These are phyloP conservation scores for Aspergillus hancockii DNA, from an alignment of 495 filamentous ascomycete species.

Conservation along the genomic window DNA sequence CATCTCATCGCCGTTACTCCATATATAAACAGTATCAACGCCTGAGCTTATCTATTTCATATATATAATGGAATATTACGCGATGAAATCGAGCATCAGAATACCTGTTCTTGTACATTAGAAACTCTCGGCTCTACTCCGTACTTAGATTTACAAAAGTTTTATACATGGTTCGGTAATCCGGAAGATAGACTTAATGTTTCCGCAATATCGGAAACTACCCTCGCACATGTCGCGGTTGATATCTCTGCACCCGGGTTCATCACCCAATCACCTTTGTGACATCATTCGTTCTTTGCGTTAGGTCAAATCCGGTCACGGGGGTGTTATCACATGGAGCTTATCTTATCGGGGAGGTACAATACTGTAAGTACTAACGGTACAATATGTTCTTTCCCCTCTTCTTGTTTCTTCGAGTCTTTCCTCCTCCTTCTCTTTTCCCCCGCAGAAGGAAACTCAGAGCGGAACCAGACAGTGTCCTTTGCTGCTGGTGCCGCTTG, in stretches of 20 bases:
- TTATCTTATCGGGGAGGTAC: slow-evolving; percentile 5
- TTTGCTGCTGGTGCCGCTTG: not conserved
- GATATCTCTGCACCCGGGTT: not conserved
- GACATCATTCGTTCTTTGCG: not conserved
- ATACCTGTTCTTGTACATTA: no score
- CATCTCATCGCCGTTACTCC: not conserved
- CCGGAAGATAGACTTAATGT: no score
- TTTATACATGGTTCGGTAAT: no score
- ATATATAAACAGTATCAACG: not conserved
- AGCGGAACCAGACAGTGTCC: not conserved
- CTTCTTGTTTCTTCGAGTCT: not conserved
- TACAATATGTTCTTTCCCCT: not conserved
- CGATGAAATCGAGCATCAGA: no score
- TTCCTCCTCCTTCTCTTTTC: not conserved
- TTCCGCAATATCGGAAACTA: no score
- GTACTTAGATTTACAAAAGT: no score
- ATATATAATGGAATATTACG: no score
- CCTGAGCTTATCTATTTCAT: not conserved
- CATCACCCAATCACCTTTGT: not conserved
- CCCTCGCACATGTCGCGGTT: no score
- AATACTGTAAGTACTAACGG: no score
- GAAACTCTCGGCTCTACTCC: no score
- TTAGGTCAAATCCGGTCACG: not conserved
- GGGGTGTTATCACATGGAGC: not conserved
- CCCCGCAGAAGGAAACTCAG: not conserved